Conservation (phyloP, 805 yeast genomes). For the Ogataea nitratoaversa region DNA sequence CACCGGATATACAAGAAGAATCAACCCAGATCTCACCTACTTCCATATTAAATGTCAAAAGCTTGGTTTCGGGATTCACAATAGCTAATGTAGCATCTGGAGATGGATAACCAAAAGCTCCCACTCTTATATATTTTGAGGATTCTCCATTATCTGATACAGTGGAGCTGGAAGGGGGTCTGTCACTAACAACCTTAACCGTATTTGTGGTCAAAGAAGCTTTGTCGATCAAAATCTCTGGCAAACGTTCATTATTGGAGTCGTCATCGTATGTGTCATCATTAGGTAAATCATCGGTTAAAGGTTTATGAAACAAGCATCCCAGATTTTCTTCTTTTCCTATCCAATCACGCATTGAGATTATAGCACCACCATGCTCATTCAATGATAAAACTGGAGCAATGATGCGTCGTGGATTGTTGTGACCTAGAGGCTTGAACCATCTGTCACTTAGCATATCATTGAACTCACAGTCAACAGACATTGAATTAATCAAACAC, state of each 20-base stretch:
- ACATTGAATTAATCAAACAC: slow-evolving; percentile 84
- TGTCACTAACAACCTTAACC: slow-evolving; percentile 60
- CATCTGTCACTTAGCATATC: slow-evolving; percentile 86
- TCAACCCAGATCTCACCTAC: slow-evolving; percentile 99
- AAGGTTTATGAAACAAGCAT: slow-evolving; percentile 35
- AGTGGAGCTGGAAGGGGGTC: slow-evolving; percentile 50
- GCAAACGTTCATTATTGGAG: slow-evolving; percentile 36
- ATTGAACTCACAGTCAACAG: slow-evolving; percentile 90
- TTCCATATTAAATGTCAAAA: slow-evolving; percentile 67
- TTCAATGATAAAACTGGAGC: slow-evolving; percentile 85
- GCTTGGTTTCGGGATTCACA: slow-evolving; percentile 87
- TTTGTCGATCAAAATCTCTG: slow-evolving; percentile 70
- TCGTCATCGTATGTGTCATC: slow-evolving; percentile 27
- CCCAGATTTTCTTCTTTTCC: slow-evolving; percentile 65
- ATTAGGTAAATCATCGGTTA: slow-evolving; percentile 34
- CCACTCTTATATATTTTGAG: slow-evolving; percentile 61
- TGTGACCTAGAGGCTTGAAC: slow-evolving; percentile 86
- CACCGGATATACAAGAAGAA: slow-evolving; percentile 85
- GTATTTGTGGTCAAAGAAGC: slow-evolving; percentile 68
- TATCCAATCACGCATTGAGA: slow-evolving; percentile 88
- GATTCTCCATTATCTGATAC: slow-evolving; percentile 34
- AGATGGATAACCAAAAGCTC: slow-evolving; percentile 90
- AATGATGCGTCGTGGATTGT: slow-evolving; percentile 65
- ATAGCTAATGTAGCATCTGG: slow-evolving; percentile 93
- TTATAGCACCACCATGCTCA: slow-evolving; percentile 95